These are phyloP conservation scores for Macrocystidia cucumis DNA, from an alignment of 1,284 basidiomycete species.

Conservation along the genomic window DNA sequence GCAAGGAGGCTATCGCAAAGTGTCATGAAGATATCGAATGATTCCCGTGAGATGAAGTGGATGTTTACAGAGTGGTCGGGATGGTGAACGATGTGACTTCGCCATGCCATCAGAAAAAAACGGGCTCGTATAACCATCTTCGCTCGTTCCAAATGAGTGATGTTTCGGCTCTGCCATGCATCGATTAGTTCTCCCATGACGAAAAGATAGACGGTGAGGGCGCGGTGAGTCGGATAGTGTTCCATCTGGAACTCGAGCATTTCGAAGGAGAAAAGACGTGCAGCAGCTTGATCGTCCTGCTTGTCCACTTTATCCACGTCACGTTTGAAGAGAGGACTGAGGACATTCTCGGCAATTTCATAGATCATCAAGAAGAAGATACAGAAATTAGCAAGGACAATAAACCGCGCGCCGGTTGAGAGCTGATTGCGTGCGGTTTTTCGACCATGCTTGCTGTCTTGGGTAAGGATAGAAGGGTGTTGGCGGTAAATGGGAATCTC, in stretches of 20 bases:
- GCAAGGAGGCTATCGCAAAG: slow-evolving; percentile 21
- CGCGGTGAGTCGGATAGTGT: slow-evolving; percentile 14
- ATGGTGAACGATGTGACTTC: slow-evolving; percentile 12
- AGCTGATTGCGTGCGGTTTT: slow-evolving; percentile 6
- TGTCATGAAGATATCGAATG: slow-evolving; percentile 20
- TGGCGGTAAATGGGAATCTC: not conserved
- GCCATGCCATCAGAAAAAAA: slow-evolving; percentile 25
- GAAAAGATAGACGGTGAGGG: slow-evolving; percentile 23
- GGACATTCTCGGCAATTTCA: slow-evolving; percentile 8
- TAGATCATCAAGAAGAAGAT: slow-evolving; percentile 7
- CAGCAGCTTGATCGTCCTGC: slow-evolving; percentile 29
- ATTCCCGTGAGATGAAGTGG: slow-evolving; percentile 25
- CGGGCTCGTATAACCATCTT: slow-evolving; percentile 20
- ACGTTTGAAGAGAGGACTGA: slow-evolving; percentile 16
- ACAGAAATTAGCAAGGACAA: not conserved
- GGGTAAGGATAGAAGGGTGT: slow-evolving; percentile 2
- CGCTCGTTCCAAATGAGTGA: slow-evolving; percentile 19
- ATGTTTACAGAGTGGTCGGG: slow-evolving; percentile 13
- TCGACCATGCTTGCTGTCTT: slow-evolving; percentile 5
- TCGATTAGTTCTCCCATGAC: slow-evolving; percentile 28
- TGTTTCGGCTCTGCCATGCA: slow-evolving; percentile 25
- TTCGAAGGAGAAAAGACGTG: slow-evolving; percentile 22
- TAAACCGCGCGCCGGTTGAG: slow-evolving; percentile 2
- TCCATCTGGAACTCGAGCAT: slow-evolving; percentile 15
- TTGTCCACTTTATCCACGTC: slow-evolving; percentile 25